Evolutionary conservation across 2,329 filamentous ascomycete genomes (phyloP), one percentile per base, ranked within the genome.

Genomic region (Madurella mycetomatis): DNA sequence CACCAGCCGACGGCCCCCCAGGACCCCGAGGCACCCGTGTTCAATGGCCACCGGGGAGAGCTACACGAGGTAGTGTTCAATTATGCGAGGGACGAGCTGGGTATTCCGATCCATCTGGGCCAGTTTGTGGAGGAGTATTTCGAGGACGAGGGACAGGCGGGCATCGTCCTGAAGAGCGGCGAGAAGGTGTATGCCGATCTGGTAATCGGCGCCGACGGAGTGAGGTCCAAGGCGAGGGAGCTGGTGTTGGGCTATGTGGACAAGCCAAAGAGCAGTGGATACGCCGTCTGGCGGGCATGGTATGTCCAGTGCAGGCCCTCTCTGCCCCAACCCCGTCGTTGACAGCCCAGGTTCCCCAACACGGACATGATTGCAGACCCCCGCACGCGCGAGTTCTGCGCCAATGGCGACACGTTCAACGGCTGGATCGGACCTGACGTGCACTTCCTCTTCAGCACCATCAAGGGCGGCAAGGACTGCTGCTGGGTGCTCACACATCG

Each of bases 21-120:
- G 34, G 66, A 75, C 32, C 70, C 71, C 1, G 74, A 77, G 15
- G 74, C 76, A 12, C 81, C 81, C 0, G 75, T 79, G 9, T 79
- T 84, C 62, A 84, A 84, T 48, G 82, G 82, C 0, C 82, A 85
- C 59, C 67, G 82, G 17, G 82, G 82, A 15, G 82, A 84, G 66
- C 70, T 85, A 51, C 82, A 85, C 57, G 71, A 78, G 49, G 75
- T 84, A 11, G 74, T 85, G 3, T 83, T 82, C 55, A 76, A 81
- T 37, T 79, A 84, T 59, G 81, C 80, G 0, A 72, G 72, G 39
- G 73, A 82, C 47, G 76, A 79, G 48, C 67, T 83, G 9, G 72
- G 72, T 0, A 81, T 84, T 45, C 75, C 79, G 0, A 82, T 84
- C 32, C 73, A 81, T 51, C 70, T 84, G 2, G 77, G 76, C 4